Evolutionary conservation across 106 monocot species (phyloP), one percentile per base, ranked within the genome.

Genomic region (Dendrobium officinale): DNA sequence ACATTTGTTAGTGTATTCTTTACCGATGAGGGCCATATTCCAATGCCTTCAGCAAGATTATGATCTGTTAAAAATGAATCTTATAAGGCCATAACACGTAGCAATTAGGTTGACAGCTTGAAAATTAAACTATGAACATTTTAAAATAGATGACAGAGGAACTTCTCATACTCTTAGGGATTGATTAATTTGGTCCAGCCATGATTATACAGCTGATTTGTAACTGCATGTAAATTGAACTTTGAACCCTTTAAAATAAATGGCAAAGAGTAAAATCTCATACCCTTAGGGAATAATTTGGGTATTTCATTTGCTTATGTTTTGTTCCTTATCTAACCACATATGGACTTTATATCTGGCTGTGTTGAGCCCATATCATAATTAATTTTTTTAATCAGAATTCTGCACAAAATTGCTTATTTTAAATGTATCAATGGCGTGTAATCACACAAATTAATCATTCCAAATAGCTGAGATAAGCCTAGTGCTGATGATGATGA

Each of bases 111-210:
- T 70, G 70, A 33, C 4, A 15, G 37, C 70, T 33, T 70, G 11
- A 37, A 70, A 24, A 66, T 26, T 16, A 13, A 70, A 70, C 13
- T 70, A 6, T 70, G 29, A 33, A 70, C 70, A 37, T 70, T 70
- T 61, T 70, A 70, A 70, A 70, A 70, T 70, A 70, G n/a, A 61
- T 61, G 61, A 61, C 22, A 61, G 22, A 19, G 58, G 10, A 70
- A 70, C 70, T 37, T 70, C 70, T 70, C 70, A 70, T 33, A 10
- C 37, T 37, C 5, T 37, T 70, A 13, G 70, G 15, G 37, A 70
- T 13, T 70, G 13, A 37, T 70, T 70, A 70, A 37, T 70, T 70
- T 70, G 70, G 31, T 29, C 4, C 15, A 70, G 16, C 24, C 70
- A 70, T 70, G 33, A 33, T 29, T 66, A 40, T 70, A 70, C 33